Evolutionary conservation across 768 basidiomycete genomes (phyloP).

Genomic region (Termitomyces sp.): DNA sequence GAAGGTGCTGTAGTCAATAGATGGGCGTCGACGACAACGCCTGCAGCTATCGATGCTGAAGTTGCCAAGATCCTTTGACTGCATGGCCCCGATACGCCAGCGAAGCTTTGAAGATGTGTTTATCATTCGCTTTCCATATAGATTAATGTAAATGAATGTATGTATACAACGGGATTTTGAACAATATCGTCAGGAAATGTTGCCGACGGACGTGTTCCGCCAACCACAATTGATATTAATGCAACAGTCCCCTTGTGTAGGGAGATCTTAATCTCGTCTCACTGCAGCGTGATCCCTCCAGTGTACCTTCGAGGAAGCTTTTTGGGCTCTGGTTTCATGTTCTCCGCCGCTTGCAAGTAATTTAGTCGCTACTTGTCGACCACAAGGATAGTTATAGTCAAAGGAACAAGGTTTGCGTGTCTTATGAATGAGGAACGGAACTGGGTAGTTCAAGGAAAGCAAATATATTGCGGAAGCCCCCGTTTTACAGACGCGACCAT

Average conservation of each 20-base stretch:
- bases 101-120: conserved; percentile 1
- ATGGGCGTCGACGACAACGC: conserved; percentile 76
- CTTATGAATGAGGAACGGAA: not conserved
- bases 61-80: conserved; percentile 55
- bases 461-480: too few species aligned
- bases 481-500: too few species aligned
- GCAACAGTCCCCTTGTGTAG: not conserved
- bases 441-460: not conserved
- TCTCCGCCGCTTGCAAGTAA: too few species aligned
- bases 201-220: too few species aligned
- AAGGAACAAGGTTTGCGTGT: not conserved
- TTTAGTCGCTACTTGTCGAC: too few species aligned
- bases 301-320: too few species aligned
- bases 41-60: conserved; percentile 55
- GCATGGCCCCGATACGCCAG: not conserved
- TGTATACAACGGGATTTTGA: not conserved
- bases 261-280: not conserved
- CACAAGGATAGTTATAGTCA: too few species aligned
- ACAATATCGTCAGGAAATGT: not conserved
- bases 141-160: conserved; percentile 3
- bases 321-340: too few species aligned
- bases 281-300: too few species aligned
- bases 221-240: too few species aligned
- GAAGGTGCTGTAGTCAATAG: conserved; percentile 70
- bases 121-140: not conserved